phyloP scores from a whole-genome alignment of 1,284 basidiomycete species.

The Amylostereum areolatum region DNA sequence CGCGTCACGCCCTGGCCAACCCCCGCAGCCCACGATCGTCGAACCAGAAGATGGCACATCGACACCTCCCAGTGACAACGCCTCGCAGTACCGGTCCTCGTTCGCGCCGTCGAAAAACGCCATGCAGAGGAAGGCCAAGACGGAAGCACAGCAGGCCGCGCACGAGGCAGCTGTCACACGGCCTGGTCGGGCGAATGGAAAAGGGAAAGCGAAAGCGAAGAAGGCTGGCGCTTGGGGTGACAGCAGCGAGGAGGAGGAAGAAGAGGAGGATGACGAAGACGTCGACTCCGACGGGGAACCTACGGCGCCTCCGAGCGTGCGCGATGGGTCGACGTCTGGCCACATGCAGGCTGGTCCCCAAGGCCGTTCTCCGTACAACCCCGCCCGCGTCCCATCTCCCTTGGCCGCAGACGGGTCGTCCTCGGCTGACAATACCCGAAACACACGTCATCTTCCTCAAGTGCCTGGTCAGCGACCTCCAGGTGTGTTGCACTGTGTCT shows the following conservation, averaged over 20 bases:
- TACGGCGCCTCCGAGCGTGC: conserved; percentile 27
- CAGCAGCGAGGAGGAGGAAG: conserved; percentile 76
- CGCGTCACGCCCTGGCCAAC: conserved; percentile 11
- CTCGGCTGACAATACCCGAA: conserved; percentile 24
- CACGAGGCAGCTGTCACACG: conserved; percentile 66
- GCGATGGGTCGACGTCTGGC: conserved; percentile 20
- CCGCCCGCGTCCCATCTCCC: conserved; percentile 22
- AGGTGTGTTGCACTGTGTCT: conserved; percentile 19
- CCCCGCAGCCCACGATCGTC: conserved; percentile 21
- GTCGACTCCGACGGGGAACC: conserved; percentile 57
- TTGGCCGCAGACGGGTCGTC: conserved; percentile 17
- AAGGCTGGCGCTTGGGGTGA: conserved; percentile 60
- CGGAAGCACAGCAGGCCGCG: conserved; percentile 76
- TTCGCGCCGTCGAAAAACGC: conserved; percentile 82
- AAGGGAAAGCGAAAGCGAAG: conserved; percentile 38
- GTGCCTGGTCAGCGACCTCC: conserved; percentile 30
- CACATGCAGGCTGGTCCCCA: conserved; percentile 18
- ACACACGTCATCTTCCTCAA: conserved; percentile 33
- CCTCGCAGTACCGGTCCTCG: conserved; percentile 60
- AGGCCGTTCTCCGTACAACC: conserved; percentile 19
- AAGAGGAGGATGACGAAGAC: conserved; percentile 70
- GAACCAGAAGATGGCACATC: conserved; percentile 21
- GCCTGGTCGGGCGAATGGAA: conserved; percentile 67
- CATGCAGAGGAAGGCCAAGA: conserved; percentile 75
- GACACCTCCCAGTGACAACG: conserved; percentile 21